Evolutionary conservation across 495 filamentous ascomycete genomes (phyloP).

Genomic region (Tuber brumale): DNA sequence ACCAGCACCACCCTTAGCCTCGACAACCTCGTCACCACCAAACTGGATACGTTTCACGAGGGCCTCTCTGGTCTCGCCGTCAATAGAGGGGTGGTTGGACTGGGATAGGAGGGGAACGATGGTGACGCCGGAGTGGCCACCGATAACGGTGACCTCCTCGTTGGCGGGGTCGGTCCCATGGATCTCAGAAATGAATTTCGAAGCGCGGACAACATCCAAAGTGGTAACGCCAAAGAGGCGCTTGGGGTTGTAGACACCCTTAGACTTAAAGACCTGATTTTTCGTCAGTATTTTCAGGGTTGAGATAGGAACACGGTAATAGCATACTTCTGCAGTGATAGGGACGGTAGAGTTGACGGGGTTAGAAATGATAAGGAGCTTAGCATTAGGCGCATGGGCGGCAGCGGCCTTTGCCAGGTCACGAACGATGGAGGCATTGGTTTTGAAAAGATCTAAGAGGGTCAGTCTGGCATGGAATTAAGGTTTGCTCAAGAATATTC

Average conservation of each 20-base stretch:
- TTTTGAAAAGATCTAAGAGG: conserved; percentile 87
- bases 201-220: conserved; percentile 95
- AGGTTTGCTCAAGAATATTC: conserved; percentile 20
- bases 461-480: conserved; percentile 1
- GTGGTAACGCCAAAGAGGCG: conserved; percentile 98
- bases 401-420: conserved; percentile 95
- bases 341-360: conserved; percentile 99
- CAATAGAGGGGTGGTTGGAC: conserved; percentile 75
- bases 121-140: conserved; percentile 95
- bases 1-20: conserved; percentile 97
- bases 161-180: conserved; percentile 80
- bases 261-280: conserved; percentile 71
- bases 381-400: conserved; percentile 81
- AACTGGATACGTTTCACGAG: conserved; percentile 96
- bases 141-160: conserved; percentile 91
- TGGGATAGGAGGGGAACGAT: conserved; percentile 97
- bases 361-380: conserved; percentile 96
- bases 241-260: conserved; percentile 95
- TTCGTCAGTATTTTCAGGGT: neutral
- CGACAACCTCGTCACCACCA: conserved; percentile 98
- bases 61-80: conserved; percentile 62
- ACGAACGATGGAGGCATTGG: conserved; percentile 98
- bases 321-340: conserved; percentile 68
- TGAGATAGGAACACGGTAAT: neutral
- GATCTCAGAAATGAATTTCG: conserved; percentile 90